Percentiles rank a stretch among this genome's conserved stretches.
Evolutionary conservation across 2,329 filamentous ascomycete genomes (phyloP).

Genomic region (Colletotrichum caudatum): DNA sequence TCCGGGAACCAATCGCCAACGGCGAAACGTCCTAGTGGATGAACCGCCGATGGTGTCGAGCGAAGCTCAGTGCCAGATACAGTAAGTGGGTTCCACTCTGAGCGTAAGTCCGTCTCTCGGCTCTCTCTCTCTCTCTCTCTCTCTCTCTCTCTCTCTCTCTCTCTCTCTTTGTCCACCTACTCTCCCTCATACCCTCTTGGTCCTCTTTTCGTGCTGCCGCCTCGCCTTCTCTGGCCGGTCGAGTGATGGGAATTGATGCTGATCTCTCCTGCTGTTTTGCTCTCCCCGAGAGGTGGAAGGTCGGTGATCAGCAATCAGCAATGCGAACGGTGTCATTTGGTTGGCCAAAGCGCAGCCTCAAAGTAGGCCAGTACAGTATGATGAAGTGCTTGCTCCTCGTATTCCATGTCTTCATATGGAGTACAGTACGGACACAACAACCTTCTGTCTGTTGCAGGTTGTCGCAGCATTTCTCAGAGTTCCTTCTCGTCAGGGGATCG

Average conservation of each 20-base stretch:
- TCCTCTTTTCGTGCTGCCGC: no score
- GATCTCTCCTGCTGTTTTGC: background rate
- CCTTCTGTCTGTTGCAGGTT: background rate
- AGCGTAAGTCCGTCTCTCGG: background rate
- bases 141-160: background rate
- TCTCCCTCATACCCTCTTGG: background rate
- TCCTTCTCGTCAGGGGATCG: constrained; percentile 24
- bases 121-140: background rate
- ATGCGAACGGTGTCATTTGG: constrained; percentile 1
- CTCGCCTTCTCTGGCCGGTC: no score
- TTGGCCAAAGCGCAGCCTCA: constrained; percentile 1
- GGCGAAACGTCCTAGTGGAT: constrained; percentile 32
- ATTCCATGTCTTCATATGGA: background rate
- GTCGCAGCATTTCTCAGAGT: background rate
- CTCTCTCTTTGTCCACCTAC: background rate
- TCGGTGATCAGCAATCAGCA: constrained; percentile 4
- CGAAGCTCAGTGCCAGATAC: constrained; percentile 27
- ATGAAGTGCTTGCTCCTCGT: background rate
- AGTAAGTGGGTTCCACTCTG: constrained; percentile 12
- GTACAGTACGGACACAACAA: background rate
- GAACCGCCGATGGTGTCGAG: constrained; percentile 11
- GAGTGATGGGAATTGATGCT: background rate
- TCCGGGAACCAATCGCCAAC: constrained; percentile 32
- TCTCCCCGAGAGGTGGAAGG: background rate
- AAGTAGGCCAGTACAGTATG: background rate